Evolutionary conservation across 306 rosid genomes (phyloP), one percentile per base, ranked within the genome.

Genomic region (Medicago arabica): DNA sequence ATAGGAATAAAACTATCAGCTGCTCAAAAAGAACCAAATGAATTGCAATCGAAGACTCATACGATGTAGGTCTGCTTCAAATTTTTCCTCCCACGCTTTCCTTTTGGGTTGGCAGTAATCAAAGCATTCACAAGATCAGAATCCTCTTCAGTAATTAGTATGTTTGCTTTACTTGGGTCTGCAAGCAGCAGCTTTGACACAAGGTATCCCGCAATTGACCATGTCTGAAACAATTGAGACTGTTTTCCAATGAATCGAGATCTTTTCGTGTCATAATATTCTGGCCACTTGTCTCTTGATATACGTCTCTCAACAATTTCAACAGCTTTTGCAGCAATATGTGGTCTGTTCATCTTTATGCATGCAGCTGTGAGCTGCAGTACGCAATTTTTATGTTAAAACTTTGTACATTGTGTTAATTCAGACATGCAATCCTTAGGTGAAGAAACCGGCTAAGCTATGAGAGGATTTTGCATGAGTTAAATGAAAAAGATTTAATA

Each of bases 141-240:
- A 80, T 92, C 97, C 83, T 92, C 96, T 80, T 87, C 97, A 0
- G 91, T 88, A 60, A 83, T 78, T 50, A 92, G 78, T 46, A 92
- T 82, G 68, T 75, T 88, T 71, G 97, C 94, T 81, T 88, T 92
- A 41, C 85, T 82, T 8, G 96, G 94, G 31, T 92, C 90, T 13
- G 88, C 88, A 6, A 90, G 90, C 55, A 92, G 86, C 76, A 84
- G 72, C 80, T 90, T 92, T 10, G 91, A 81, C 61, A 88, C 92
- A 23, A 90, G 94, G 86, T 84, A 88, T 71, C 97, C 97, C 12
- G 92, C 92, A 57, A 90, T 88, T 7, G 97, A 88, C 97, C 96
- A 92, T 17, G 97, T 90, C 68, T 88, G 97, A 47, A 39, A 88
- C 18, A 92, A 78, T 64, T 10, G 91, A 12, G 97, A 70, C 80